Base-by-base conservation (phyloP, 116 monocot species). In the Trichopus zeylanicus region DNA sequence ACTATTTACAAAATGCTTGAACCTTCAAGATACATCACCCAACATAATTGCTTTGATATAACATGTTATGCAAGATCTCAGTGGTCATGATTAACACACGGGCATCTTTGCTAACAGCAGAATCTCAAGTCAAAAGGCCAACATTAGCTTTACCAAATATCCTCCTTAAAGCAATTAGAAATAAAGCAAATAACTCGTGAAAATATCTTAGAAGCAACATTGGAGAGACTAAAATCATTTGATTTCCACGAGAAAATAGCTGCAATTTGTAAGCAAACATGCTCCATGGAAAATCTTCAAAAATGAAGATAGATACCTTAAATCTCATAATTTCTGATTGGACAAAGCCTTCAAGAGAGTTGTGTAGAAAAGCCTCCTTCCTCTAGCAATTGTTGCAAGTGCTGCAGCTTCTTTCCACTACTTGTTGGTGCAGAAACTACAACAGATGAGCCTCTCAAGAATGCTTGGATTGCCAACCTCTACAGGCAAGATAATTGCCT, bases 281-380 rank as follows among this genome's bases (percentile, higher is more conserved):
- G 30, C 19, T 42, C n/a, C 42, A 29, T 28, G 32, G 35, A 42
- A 59, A 27, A 24, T 38, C 31, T 49, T 23, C 19, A 29, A 23
- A 28, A 12, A 15, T 24, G 64, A 53, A 49, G 37, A 15, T 49
- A 51, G 20, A 47, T 84, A 93, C 93, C 82, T 62, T 62, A 93
- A 93, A 26, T 93, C 93, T 27, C 89, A 79, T 69, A 73, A 85
- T 55, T 93, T 93, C 64, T 93, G 85, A 76, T 93, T 93, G 19
- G 93, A 93, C 57, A 93, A 86, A 75, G 93, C 93, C 75, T 93
- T 93, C 65, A 93, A 78, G 1, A 89, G 93, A 34, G 93, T 93
- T 48, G 89, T 89, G 67, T 93, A 89, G 48, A 93, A 86, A 42
- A 93, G 79, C 11, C 86, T 65, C 31, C 80, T 86, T 62, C 73